Percentiles rank a stretch among this genome's conserved stretches.
These are phyloP conservation scores for Kodamaea fungicola DNA, from an alignment of 1,139 yeast species.

Conservation along the genomic window DNA sequence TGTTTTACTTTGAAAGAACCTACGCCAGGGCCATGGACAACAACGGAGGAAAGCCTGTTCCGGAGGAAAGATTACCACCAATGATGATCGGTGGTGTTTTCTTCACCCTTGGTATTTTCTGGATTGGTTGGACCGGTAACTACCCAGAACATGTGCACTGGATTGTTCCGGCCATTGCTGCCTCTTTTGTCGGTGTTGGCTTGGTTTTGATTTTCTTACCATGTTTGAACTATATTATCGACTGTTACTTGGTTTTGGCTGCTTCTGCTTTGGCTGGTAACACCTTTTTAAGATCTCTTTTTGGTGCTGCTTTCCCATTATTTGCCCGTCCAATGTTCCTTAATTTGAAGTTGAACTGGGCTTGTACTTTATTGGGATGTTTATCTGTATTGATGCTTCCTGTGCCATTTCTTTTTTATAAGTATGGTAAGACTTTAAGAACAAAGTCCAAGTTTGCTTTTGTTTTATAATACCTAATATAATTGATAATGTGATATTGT, in stretches of 20 bases:
- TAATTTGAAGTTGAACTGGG: conserved; percentile 77
- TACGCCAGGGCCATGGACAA: conserved; percentile 31
- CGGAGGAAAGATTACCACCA: conserved; percentile 77
- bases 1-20: conserved; percentile 26
- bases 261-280: conserved; percentile 92
- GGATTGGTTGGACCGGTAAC: conserved; percentile 86
- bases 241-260: conserved; percentile 72
- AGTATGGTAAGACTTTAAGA: conserved; percentile 63
- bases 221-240: conserved; percentile 75
- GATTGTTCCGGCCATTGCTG: conserved; percentile 82
- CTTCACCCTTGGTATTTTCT: conserved; percentile 75
- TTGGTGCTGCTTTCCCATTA: conserved; percentile 52
- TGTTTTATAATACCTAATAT: conserved; percentile 13
- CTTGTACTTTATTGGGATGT: conserved; percentile 72
- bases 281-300: conserved; percentile 65
- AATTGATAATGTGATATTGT: not conserved
- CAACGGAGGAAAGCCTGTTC: conserved; percentile 60
- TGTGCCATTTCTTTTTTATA: conserved; percentile 70
- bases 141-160: conserved; percentile 68
- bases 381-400: conserved; percentile 62
- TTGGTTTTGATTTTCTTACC: conserved; percentile 74
- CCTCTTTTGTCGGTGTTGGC: conserved; percentile 70
- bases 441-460: conserved; percentile 63
- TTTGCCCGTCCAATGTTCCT: conserved; percentile 66
- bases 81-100: conserved; percentile 66